Evolutionary conservation across 2,329 filamentous ascomycete species (phyloP), one percentile per base, ranked within the genome.

Genomic region (Ascomycota sp.): DNA sequence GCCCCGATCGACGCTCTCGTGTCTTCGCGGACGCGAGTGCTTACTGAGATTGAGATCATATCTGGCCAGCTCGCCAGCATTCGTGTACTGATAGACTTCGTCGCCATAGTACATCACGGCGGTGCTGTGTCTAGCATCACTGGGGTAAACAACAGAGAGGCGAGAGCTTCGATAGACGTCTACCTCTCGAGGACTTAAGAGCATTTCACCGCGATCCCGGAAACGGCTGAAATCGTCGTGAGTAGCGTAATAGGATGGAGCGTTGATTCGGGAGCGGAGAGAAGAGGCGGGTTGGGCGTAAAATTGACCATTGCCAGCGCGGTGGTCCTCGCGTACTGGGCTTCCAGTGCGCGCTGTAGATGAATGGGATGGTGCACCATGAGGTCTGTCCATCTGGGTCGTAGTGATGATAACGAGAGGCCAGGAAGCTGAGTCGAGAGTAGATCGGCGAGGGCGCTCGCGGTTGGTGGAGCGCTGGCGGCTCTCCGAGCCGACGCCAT

Each of bases 21-120:
- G 61, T 12, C 65, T 55, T 25, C 50, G 46, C 26, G 48, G 45
- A 30, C 49, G 48, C 21, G 53, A 44, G 4, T 55, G 53, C 20
- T 50, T 53, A 20, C 57, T 50, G 33, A 70, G 58, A 33, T 68
- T 63, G 20, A 75, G 48, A 42, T 75, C 70, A 39, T 74, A 74
- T 30, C 63, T 56, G 23, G 64, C 68, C 30, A 75, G 45, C 31
- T 74, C 69, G 36, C 65, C 61, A 10, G 68, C 67, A 34, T 68
- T 72, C 7, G 69, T 74, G 40, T 75, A 75, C 39, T 70, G 65
- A 40, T 67, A 75, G 7, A 63, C 68, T 28, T 70, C 63, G 20
- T 66, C 63, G 9, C 63, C 65, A 36, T 68, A 69, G 36, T 66
- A 62, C 27, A 63, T 50, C 7, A 55, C 47, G 33, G 52, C 48